Conservation (phyloP, 257 asterid genomes). For the Solanum pinnatisectum region DNA sequence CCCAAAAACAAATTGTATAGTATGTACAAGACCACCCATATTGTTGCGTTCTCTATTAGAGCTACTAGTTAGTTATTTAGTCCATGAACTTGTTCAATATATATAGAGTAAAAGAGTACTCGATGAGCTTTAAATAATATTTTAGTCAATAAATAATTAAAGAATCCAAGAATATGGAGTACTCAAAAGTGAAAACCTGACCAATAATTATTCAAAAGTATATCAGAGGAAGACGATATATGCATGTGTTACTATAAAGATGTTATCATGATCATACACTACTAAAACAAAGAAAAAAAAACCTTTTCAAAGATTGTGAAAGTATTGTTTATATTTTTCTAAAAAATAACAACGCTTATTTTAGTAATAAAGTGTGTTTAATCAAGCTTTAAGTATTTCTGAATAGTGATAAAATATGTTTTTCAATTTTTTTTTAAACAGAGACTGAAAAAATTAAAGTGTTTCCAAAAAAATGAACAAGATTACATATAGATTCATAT, state of each 20-base stretch:
- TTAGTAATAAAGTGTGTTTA: background rate
- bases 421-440: background rate
- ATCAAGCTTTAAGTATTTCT: background rate
- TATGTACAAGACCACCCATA: constrained; percentile 13
- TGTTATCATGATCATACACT: background rate
- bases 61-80: background rate
- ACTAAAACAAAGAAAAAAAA: background rate
- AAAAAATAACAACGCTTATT: background rate
- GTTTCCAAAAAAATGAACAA: background rate
- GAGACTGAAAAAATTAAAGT: background rate
- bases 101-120: background rate
- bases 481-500: background rate
- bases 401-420: background rate
- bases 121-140: background rate
- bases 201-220: background rate
- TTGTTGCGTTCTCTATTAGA: background rate
- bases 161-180: background rate
- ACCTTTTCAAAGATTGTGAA: background rate
- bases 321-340: background rate
- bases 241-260: background rate
- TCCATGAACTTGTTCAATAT: background rate
- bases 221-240: background rate
- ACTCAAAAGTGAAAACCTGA: background rate
- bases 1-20: constrained; percentile 49
- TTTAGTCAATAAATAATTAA: background rate